Conservation (phyloP, 2,329 filamentous ascomycete species). For the Neonectria faginata region DNA sequence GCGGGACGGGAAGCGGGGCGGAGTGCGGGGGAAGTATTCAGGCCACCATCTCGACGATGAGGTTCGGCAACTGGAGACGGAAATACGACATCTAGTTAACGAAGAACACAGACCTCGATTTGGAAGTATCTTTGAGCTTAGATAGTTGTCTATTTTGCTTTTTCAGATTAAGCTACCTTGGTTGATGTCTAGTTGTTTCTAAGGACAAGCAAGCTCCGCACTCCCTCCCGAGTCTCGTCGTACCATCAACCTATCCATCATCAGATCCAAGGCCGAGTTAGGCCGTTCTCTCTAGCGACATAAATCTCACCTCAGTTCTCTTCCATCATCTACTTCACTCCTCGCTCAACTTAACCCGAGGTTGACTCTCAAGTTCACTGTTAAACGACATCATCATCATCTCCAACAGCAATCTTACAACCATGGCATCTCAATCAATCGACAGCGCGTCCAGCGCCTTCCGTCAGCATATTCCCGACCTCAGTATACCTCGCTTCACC, state of each 20-base stretch:
- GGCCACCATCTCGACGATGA: conserved; percentile 9
- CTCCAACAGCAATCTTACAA: neutral
- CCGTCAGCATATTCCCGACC: conserved; percentile 71
- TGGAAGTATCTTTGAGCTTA: neutral
- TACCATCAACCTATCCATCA: neutral
- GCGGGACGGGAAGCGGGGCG: conserved; percentile 27
- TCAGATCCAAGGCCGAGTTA: neutral
- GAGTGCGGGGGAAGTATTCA: conserved; percentile 19
- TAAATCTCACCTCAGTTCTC: neutral
- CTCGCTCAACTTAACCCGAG: neutral
- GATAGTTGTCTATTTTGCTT: neutral
- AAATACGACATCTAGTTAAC: conserved; percentile 1
- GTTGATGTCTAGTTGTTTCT: neutral
- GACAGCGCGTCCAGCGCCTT: conserved; percentile 18
- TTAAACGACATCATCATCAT: neutral
- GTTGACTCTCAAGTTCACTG: neutral
- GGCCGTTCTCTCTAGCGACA: neutral
- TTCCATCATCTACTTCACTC: no score
- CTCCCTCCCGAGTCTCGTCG: neutral
- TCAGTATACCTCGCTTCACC: conserved; percentile 70
- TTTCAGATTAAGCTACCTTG: conserved; percentile 7
- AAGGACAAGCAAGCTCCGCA: neutral
- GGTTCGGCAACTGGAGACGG: conserved; percentile 24
- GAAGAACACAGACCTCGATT: conserved; percentile 1
- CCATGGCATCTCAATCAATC: conserved; percentile 24